A percentile compares a stretch with the other conserved stretches of the same genome.
Conservation (phyloP, 148 eudicot genomes). For the Polygonum maritimum region DNA sequence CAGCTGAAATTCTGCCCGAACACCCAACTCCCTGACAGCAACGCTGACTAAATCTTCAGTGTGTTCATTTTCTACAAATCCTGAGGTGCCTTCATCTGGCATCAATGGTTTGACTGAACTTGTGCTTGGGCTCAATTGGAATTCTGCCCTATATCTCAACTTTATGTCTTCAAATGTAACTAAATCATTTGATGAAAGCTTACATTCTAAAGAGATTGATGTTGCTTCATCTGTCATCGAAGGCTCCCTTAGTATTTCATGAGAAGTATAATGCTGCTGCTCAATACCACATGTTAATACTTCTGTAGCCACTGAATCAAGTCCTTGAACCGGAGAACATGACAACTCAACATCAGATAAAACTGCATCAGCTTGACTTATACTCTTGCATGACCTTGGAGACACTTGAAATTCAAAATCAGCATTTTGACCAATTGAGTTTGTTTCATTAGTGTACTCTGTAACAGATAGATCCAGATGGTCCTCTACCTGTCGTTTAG, state of each 20-base stretch:
- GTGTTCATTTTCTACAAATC: neutral
- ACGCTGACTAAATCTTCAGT: neutral
- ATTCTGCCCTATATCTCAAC: neutral
- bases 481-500: slow-evolving; percentile 13
- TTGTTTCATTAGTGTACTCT: slow-evolving; percentile 10
- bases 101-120: neutral
- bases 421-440: slow-evolving; percentile 13
- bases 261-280: neutral
- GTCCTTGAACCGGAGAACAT: slow-evolving; percentile 13
- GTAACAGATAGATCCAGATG: slow-evolving; percentile 9
- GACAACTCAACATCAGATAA: slow-evolving; percentile 6
- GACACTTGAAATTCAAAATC: slow-evolving; percentile 19
- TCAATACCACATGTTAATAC: neutral
- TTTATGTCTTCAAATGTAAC: neutral
- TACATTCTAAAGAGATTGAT: neutral
- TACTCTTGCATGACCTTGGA: slow-evolving; percentile 13
- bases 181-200: neutral
- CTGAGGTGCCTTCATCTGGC: neutral
- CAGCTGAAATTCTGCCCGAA: neutral
- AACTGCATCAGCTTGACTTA: slow-evolving; percentile 6
- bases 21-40: neutral
- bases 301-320: neutral
- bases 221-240: neutral
- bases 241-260: neutral
- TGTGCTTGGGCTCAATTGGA: neutral